Base-by-base conservation (phyloP, 2,329 filamentous ascomycete species). In the Colletotrichum liriopes region DNA sequence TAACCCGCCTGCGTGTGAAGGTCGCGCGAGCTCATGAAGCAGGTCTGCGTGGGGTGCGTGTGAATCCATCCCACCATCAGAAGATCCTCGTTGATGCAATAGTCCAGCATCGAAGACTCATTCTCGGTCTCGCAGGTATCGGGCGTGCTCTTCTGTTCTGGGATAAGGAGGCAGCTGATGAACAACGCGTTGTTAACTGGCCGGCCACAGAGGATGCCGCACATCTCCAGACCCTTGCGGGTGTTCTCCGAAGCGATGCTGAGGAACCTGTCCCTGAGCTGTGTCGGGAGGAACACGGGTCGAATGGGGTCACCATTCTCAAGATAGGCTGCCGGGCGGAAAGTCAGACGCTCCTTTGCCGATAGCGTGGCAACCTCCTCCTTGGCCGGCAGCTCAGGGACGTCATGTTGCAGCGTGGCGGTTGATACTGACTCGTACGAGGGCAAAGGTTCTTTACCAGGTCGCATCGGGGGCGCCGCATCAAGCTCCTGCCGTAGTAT, bases 1-100 rank as follows among this genome's bases (percentile, higher is more conserved):
- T 98, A 98, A 14, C 95, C 95, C 3, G 92, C 92, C 79, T 98
- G 96, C 0, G 97, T 99, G 79, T 99, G 96, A 75, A 98, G 80
- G 79, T 99, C 96, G 61, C 96, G 88, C 60, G 93, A 96, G 80
- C 94, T 98, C 94, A 99, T 97, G 81, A 99, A 99, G 82, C 96
- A 99, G 0, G 94, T 97, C 83, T 99, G 96, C 0, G 93, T 94
- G 0, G 96, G 96, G 81, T 99, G 96, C 0, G 96, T 99, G 80
- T 99, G 96, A 73, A 99, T 99, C 96, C 96, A 99, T 49, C 96
- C 96, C 6, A 98, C 88, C 65, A 97, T 91, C 81, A 98, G 90
- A 45, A 98, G 83, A 73, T 97, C 93, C 78, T 97, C 90, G 6
- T 87, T 88, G 77, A 96, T 93, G 79, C 95, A 97, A 80, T 96